These are phyloP conservation scores for Trichophyton verrucosum DNA, from an alignment of 2,329 filamentous ascomycete species.

Conservation along the genomic window DNA sequence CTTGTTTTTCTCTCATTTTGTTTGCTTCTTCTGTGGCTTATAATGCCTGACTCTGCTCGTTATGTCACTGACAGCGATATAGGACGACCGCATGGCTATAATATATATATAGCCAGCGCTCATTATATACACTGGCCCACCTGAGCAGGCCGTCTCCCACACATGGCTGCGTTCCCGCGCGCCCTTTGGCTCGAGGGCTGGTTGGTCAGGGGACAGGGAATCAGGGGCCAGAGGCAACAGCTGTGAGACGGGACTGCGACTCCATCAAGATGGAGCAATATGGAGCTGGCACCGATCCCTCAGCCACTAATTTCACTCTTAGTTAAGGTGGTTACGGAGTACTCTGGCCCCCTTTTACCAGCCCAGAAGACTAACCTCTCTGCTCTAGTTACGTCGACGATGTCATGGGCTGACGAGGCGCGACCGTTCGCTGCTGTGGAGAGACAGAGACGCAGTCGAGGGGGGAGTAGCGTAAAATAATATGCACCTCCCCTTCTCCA, in stretches of 20 bases:
- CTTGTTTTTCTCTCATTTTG: neutral
- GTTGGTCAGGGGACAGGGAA: neutral
- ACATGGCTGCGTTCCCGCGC: neutral
- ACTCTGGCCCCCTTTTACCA: neutral
- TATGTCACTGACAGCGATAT: neutral
- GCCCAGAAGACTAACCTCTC: neutral
- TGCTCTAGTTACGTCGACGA: neutral
- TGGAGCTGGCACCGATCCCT: neutral
- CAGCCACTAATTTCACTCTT: neutral
- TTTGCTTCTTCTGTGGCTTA: neutral
- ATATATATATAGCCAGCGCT: neutral
- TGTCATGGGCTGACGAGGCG: neutral
- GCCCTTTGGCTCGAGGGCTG: neutral
- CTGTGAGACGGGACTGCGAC: neutral
- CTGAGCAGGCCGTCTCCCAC: neutral
- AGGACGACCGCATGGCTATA: neutral
- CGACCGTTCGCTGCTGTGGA: neutral
- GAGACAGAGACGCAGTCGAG: neutral
- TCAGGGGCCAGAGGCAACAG: neutral
- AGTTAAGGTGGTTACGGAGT: neutral
- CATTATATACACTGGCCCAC: neutral
- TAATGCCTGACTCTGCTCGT: neutral
- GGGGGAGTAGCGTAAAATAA: neutral
- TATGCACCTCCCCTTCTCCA: neutral
- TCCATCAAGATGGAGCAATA: neutral